Conservation (phyloP, 306 rosid genomes). For the Styphnolobium japonicum region DNA sequence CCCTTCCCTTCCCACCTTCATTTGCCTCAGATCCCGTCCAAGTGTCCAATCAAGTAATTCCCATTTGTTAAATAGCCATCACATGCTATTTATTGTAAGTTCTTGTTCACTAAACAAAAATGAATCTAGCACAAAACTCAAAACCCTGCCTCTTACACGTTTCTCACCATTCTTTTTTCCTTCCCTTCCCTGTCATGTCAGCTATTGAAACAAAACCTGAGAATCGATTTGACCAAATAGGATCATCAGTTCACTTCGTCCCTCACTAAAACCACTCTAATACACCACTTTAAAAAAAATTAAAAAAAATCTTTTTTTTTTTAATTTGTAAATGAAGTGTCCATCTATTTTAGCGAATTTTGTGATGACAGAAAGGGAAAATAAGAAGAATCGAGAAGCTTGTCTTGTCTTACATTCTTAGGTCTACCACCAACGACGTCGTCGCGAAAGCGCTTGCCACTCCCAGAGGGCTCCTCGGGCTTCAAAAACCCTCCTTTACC, state of each 20-base stretch:
- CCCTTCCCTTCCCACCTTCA: background rate
- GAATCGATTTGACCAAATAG: background rate
- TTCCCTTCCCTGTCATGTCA: background rate
- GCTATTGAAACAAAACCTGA: background rate
- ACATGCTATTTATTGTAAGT: background rate
- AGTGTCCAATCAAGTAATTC: background rate
- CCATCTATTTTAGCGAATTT: background rate
- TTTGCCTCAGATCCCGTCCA: background rate
- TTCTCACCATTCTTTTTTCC: conserved; percentile 8
- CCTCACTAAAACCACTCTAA: background rate
- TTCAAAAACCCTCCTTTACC: conserved; percentile 77
- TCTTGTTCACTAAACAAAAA: background rate
- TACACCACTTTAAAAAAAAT: too few relatives aligned
- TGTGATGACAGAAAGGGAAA: background rate
- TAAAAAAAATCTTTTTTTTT: background rate
- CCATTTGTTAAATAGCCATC: background rate
- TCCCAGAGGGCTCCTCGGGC: conserved; percentile 86
- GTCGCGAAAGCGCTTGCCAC: conserved; percentile 77
- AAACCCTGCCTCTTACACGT: background rate
- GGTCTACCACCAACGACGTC: conserved; percentile 71
- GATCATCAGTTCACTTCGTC: background rate
- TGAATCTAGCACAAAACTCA: background rate
- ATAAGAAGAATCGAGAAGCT: background rate
- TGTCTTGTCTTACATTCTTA: conserved; percentile 64
- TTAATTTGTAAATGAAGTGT: background rate